These are phyloP conservation scores for Colletotrichum costaricense DNA, from an alignment of 2,329 filamentous ascomycete species.

Conservation along the genomic window DNA sequence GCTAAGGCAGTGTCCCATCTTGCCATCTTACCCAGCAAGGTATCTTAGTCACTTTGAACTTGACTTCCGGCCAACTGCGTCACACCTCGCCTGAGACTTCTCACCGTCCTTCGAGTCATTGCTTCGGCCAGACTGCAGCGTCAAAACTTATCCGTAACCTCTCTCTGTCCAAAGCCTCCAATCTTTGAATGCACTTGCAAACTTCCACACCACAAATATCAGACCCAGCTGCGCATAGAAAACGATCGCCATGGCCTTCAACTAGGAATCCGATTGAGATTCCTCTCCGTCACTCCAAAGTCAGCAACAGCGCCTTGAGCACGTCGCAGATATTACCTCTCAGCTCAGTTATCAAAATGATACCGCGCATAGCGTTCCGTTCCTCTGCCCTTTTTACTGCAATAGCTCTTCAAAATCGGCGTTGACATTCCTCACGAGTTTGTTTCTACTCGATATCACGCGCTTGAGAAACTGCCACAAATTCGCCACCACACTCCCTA, in stretches of 20 bases:
- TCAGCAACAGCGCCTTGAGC: constrained; percentile 4
- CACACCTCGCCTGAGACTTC: constrained; percentile 27
- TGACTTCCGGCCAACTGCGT: constrained; percentile 21
- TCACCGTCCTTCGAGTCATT: constrained; percentile 19
- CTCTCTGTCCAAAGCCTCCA: background rate
- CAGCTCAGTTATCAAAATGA: constrained; percentile 27
- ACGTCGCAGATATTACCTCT: background rate
- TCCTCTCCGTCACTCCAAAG: background rate
- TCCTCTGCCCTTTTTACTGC: constrained; percentile 16
- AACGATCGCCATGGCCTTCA: constrained; percentile 17
- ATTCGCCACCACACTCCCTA: background rate
- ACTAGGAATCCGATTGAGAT: constrained; percentile 18
- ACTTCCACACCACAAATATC: background rate
- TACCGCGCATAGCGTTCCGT: constrained; percentile 34
- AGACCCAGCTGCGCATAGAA: background rate
- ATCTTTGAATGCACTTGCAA: background rate
- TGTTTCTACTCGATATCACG: background rate
- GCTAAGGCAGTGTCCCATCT: background rate
- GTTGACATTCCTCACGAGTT: background rate
- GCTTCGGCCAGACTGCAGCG: background rate
- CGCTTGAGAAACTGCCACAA: background rate
- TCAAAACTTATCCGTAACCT: constrained; percentile 1
- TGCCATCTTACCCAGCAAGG: too few species aligned
- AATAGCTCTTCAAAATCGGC: constrained; percentile 16
- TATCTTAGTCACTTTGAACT: background rate